These are phyloP conservation scores for Saccharomyces hybrid DNA, from an alignment of 1,139 yeast species.

Conservation along the genomic window DNA sequence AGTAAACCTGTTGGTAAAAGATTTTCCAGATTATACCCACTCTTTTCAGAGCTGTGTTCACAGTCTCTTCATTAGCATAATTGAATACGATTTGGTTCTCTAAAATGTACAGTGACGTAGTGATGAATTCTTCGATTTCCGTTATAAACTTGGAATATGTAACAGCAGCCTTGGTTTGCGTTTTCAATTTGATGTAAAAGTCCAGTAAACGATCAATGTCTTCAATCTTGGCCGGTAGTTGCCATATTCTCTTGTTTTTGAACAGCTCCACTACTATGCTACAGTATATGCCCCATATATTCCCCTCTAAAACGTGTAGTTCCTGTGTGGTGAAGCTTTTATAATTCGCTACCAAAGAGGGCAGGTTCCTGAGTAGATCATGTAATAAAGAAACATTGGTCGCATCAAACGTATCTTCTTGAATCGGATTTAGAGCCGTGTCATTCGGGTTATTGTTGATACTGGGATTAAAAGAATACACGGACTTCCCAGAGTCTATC, in stretches of 20 bases:
- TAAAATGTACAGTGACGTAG: conserved; percentile 36
- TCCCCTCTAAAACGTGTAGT: conserved; percentile 25
- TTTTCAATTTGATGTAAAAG: conserved; percentile 24
- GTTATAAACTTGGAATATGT: conserved; percentile 27
- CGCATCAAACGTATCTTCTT: conserved; percentile 14
- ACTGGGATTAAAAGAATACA: conserved; percentile 24
- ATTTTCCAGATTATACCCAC: conserved; percentile 43
- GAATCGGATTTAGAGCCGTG: conserved; percentile 1
- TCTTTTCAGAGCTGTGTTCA: conserved; percentile 26
- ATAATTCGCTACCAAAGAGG: conserved; percentile 29
- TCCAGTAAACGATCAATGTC: conserved; percentile 33
- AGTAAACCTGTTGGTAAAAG: conserved; percentile 44
- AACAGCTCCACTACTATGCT: conserved; percentile 27
- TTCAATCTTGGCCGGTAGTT: conserved; percentile 33
- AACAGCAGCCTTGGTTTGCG: conserved; percentile 16
- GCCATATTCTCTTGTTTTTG: conserved; percentile 27
- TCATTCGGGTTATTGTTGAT: conserved; percentile 1
- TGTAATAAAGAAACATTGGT: conserved; percentile 24
- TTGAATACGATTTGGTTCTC: conserved; percentile 31
- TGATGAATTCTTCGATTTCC: conserved; percentile 40
- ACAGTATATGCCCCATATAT: conserved; percentile 30
- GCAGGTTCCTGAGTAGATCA: conserved; percentile 28
- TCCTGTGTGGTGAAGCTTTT: conserved; percentile 26
- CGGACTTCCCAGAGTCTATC: conserved; percentile 24
- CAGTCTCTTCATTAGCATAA: conserved; percentile 18